Base-by-base conservation (phyloP, 306 rosid species). In the Gleditsia sinensis region DNA sequence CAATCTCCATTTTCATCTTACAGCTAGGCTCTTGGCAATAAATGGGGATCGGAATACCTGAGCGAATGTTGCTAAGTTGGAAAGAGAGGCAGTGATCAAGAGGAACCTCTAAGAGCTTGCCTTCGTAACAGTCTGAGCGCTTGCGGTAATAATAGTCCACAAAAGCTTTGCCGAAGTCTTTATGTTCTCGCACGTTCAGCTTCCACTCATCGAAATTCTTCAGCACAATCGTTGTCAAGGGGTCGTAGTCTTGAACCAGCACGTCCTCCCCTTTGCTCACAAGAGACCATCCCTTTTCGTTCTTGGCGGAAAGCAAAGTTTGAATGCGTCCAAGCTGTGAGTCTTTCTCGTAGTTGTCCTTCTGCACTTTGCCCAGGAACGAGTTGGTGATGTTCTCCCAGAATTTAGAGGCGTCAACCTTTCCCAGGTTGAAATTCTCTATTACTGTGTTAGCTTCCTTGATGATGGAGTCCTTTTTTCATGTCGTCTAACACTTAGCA, bases 151-250 rank as follows among this genome's bases (percentile, higher is more conserved):
- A 40, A 8, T 39, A 13, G 5, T 40, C 12, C 0, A 6, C 4
- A 3, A 61, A 61, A 11, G 68, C 68, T 3, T 34, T 61, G 28
- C 36, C 68, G 2, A 61, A 61, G 17, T 37, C 65, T 70, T 54
- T 53, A 37, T 12, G 2, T 12, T 37, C 17, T 25, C 11, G 8
- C 61, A 80, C 56, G 25, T 7, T n/a, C 6, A 28, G 59, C 58
- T 58, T 86, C 87, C 87, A 86, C 12, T 48, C 70, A 1, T 84
- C 82, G n/a, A 83, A 77, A 2, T 71, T 82, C 6, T 83, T 83
- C 0, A 86, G 3, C 10, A 86, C 78, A 2, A 9, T 83, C 34
- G 68, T 27, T 4, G 78, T 43, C 8, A 69, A 0, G 4, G 20
- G 20, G 10, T 82, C 83, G 55, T 64, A 77, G 5, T 77, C 82